Base-by-base conservation (phyloP, 176 grass and related monocot genomes). In the Pontederia paniculata region DNA sequence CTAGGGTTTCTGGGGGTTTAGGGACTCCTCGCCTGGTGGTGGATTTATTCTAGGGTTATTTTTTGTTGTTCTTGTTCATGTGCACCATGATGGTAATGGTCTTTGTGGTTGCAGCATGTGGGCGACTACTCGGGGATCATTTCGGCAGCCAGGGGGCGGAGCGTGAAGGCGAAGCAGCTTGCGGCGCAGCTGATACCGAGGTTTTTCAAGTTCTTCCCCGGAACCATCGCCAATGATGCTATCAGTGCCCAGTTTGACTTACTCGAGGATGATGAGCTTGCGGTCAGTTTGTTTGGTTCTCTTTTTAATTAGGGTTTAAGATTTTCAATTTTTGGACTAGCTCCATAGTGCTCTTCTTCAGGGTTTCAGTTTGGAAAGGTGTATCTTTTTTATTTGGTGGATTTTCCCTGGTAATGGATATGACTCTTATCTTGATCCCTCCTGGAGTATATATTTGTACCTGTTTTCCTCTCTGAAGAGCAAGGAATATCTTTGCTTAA, bases 161-260 rank as follows among this genome's bases (percentile, higher is more conserved):
- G 84, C 56, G 75, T 93, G 45, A 98, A 98, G 75, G 87, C 87
- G 49, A 98, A 98, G 74, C 94, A 98, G 75, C 70, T 98, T 31
- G 94, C 87, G 1, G 94, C 94, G 17, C 94, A 98, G 75, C 86
- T 98, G 31, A 98, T 98, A 41, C 94, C 94, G 19, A 77, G 94
- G 63, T 98, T 88, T 73, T 93, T 98, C 69, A 77, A 76, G 54
- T 81, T 76, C 72, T 98, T 98, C 69, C 94, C 87, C 4, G 28
- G 28, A 37, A 58, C 57, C 46, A 78, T 93, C 2, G 80, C 72
- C 9, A 63, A 63, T 11, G 48, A 83, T 45, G 94, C 94, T 68
- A 77, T 88, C 75, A 80, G 73, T 13, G 87, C 94, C 45, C 89
- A 88, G 78, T 98, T 98, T 62, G 94, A 98, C 78, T 81, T 98